Base-by-base conservation (phyloP, 2,329 filamentous ascomycete genomes). In the Apiospora sp. region DNA sequence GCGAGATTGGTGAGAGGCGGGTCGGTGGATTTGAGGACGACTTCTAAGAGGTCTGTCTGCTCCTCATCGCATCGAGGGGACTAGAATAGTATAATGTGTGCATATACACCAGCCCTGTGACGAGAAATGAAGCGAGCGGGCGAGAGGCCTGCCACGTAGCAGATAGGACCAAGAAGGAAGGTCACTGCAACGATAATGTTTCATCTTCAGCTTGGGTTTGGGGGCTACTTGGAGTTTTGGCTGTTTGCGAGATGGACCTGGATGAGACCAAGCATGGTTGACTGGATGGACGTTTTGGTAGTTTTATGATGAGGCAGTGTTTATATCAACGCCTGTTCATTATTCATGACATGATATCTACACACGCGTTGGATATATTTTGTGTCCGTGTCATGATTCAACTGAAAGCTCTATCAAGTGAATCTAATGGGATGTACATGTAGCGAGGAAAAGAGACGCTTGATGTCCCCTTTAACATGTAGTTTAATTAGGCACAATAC, bases 1-100 rank as follows among this genome's bases (percentile, higher is more conserved):
- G 92, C 70, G 94, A 97, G 80, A 78, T 96, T 78, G 95, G 92
- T 0, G 95, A 98, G 86, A 87, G 86, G 79, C 87, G 91, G 79
- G 83, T 92, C 54, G 76, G 72, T 76, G 74, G 79, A 73, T 91
- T 89, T 12, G 83, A 89, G 80, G 89, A 89, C 27, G 91, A 89
- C 24, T 46, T 68, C 46, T 68, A 30, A 48, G 58, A 41, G 58
- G 58, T n/a, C 34, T 41, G 37, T 41, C 37, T 41, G 37, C 37
- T 10, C 10, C 6, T 1, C 16, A 24, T 19, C 16, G 22, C 49
- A 19, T 58, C 14, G 27, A 34, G 10, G 19, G 6, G 19, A 10
- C 16, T 41, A 61, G 27, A 34, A 22, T 30, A 30, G 27, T 19
- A 58, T 34, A 58, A 27, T 22, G 5, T 13, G 10, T 14, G 10